Percentiles rank a stretch among this genome's conserved stretches.
Conservation (phyloP, 331 rosid species). For the Pyrus hybrid region DNA sequence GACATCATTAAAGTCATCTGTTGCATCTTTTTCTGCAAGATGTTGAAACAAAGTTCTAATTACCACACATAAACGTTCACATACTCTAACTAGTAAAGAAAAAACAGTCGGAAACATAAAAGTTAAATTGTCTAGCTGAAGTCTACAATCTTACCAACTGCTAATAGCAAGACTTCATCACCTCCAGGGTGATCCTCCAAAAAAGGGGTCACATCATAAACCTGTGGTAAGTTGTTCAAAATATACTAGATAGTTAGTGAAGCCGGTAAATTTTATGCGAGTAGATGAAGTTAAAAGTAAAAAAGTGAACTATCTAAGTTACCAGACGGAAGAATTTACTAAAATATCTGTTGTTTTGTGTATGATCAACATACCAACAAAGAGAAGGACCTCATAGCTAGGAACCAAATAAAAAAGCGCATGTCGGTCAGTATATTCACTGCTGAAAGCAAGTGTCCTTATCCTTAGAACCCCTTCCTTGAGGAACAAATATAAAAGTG, state of each 20-base stretch:
- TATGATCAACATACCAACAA: background rate
- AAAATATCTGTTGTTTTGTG: background rate
- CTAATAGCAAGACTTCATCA: constrained; percentile 61
- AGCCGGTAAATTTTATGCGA: background rate
- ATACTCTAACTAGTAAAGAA: background rate
- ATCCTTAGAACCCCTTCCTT: no score
- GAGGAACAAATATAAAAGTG: no score
- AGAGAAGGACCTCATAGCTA: background rate
- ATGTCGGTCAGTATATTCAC: background rate
- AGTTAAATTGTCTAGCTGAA: background rate
- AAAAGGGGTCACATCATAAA: constrained; percentile 74
- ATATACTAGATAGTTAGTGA: background rate
- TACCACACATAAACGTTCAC: background rate
- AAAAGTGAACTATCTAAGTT: background rate
- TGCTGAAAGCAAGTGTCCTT: background rate
- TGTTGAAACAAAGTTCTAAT: background rate
- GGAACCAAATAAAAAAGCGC: background rate
- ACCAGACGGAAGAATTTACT: background rate
- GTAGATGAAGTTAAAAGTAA: background rate
- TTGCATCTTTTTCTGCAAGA: constrained; percentile 74
- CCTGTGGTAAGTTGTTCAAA: constrained; percentile 31
- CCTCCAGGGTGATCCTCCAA: constrained; percentile 97
- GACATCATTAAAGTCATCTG: constrained; percentile 71
- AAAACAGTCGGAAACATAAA: background rate
- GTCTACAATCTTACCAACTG: constrained; percentile 46